These are phyloP conservation scores for Trichoderma erinaceum DNA, from an alignment of 495 filamentous ascomycete species.

Conservation along the genomic window DNA sequence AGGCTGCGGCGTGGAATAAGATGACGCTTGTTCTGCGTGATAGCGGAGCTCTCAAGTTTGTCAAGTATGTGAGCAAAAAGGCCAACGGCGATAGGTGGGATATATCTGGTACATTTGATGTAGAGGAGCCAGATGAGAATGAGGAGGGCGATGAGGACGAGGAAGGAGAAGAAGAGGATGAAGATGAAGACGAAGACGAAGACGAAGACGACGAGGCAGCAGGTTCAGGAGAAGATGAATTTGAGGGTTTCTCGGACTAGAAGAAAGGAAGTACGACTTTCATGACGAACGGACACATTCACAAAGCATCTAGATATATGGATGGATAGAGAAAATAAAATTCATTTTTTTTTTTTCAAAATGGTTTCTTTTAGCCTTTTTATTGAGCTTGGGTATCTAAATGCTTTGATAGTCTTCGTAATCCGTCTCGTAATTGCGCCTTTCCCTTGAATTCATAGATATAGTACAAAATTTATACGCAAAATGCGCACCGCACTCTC, in stretches of 20 bases:
- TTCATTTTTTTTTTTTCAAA: background rate
- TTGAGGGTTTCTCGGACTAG: slow-evolving; percentile 40
- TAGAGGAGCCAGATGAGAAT: slow-evolving; percentile 35
- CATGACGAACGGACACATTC: background rate
- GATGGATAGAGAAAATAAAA: background rate
- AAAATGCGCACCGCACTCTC: background rate
- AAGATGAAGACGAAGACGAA: slow-evolving; percentile 41
- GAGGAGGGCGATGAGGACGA: slow-evolving; percentile 34
- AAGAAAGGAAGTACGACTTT: background rate
- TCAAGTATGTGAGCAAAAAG: slow-evolving; percentile 83
- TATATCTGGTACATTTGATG: slow-evolving; percentile 62
- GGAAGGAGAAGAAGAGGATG: slow-evolving; percentile 22
- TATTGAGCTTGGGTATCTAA: background rate
- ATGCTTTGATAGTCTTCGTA: background rate
- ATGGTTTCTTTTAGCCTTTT: background rate
- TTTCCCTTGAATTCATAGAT: background rate
- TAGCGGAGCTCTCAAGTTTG: slow-evolving; percentile 77
- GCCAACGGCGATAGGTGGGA: slow-evolving; percentile 94
- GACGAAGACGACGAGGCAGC: slow-evolving; percentile 25
- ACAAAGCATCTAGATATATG: background rate
- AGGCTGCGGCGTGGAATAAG: slow-evolving; percentile 82
- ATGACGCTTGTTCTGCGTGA: slow-evolving; percentile 86
- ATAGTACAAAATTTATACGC: background rate
- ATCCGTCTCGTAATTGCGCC: background rate
- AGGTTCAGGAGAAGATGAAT: slow-evolving; percentile 43